Evolutionary conservation across 345 rosid genomes (phyloP).

Genomic region (Orychophragmus violaceus): DNA sequence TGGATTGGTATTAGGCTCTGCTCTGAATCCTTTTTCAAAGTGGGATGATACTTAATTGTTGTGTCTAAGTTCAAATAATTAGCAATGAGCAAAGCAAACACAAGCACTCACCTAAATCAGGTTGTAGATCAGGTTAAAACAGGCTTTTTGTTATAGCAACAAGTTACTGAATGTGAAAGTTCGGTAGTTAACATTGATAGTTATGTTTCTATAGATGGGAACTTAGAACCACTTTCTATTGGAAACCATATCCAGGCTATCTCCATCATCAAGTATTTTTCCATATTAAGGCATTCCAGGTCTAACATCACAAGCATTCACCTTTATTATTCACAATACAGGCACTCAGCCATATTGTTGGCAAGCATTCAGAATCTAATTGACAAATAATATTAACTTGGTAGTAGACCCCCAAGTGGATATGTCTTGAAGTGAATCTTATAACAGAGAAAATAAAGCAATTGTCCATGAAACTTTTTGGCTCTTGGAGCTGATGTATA

Average conservation of each 20-base stretch:
- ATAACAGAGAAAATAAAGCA: not conserved
- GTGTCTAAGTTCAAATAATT: not conserved
- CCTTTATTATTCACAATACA: constrained; percentile 15
- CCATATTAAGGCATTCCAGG: constrained; percentile 11
- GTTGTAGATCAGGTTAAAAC: no score
- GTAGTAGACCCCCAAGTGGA: constrained; percentile 8
- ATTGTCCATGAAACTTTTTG: not conserved
- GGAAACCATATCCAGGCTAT: not conserved
- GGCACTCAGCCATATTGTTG: not conserved
- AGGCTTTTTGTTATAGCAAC: no score
- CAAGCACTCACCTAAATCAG: not conserved
- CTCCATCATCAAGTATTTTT: not conserved
- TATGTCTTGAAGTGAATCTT: not conserved
- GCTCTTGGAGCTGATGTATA: not conserved
- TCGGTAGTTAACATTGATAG: not conserved
- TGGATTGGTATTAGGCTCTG: no score
- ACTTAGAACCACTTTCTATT: not conserved
- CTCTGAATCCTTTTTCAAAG: not conserved
- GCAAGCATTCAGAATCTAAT: constrained; percentile 5
- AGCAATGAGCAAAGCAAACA: not conserved
- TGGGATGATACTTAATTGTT: not conserved
- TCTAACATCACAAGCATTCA: constrained; percentile 6
- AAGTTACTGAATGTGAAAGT: not conserved
- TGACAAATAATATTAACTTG: not conserved
- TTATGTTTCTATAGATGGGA: not conserved